A percentile compares a stretch with the other conserved stretches of the same genome.
phyloP scores from a whole-genome alignment of 768 basidiomycete genomes.

The Serendipita indica region DNA sequence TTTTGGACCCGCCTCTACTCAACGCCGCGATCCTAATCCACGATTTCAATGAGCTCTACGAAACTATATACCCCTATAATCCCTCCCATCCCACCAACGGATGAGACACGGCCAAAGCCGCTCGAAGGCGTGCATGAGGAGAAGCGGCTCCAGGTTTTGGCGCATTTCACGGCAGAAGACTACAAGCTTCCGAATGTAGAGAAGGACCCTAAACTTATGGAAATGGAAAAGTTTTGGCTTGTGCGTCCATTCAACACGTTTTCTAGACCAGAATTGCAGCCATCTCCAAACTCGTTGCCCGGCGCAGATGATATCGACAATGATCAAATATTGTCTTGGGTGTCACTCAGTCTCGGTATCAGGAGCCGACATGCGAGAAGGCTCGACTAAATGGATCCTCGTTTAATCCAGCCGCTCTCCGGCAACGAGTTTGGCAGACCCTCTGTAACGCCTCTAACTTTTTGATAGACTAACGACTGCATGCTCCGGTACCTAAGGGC shows the following conservation, averaged over 20 bases:
- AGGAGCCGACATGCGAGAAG: too few relatives aligned
- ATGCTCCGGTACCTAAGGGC: constrained; percentile 50
- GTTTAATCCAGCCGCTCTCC: too few relatives aligned
- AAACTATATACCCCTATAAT: too few relatives aligned
- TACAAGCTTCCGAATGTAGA: constrained; percentile 37
- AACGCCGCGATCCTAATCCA: too few relatives aligned
- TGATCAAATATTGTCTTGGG: neutral
- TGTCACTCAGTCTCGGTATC: neutral
- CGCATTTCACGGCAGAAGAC: constrained; percentile 38
- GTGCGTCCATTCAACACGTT: neutral
- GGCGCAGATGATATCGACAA: neutral
- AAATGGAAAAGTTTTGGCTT: constrained; percentile 66
- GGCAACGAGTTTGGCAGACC: too few relatives aligned
- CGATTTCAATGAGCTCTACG: too few relatives aligned
- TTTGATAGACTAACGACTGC: constrained; percentile 11
- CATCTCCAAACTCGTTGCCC: neutral
- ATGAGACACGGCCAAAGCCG: neutral
- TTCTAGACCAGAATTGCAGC: constrained; percentile 18
- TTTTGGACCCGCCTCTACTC: too few relatives aligned
- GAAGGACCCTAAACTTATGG: constrained; percentile 30
- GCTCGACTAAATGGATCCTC: too few relatives aligned
- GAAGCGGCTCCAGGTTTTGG: constrained; percentile 39
- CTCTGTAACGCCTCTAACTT: neutral
- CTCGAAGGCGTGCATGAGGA: constrained; percentile 27
- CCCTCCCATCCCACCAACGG: neutral